phyloP scores from a whole-genome alignment of 257 asterid genomes.

The Nicotiana paniculata region DNA sequence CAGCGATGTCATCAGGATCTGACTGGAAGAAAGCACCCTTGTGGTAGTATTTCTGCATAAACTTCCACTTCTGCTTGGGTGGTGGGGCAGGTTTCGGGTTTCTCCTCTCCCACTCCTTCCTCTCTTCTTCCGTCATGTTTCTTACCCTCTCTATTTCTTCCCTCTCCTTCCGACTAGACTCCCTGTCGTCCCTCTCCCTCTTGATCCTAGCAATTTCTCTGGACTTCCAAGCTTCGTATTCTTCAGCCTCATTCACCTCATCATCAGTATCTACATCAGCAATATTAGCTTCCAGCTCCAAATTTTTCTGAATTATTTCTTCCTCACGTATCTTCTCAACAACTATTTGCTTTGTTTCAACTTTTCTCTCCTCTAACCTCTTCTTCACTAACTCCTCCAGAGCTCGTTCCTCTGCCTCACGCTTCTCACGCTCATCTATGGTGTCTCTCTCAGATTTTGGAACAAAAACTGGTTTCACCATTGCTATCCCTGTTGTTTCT shows the following conservation, averaged over 20 bases:
- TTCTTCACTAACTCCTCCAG: constrained; percentile 63
- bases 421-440: constrained; percentile 84
- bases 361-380: constrained; percentile 71
- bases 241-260: constrained; percentile 86
- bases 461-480: constrained; percentile 84
- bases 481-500: constrained; percentile 52
- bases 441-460: constrained; percentile 80
- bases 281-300: constrained; percentile 60
- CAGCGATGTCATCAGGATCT: constrained; percentile 57
- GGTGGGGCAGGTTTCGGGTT: constrained; percentile 53
- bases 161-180: constrained; percentile 70
- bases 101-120: constrained; percentile 97
- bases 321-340: constrained; percentile 85
- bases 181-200: constrained; percentile 91
- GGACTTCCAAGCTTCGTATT: constrained; percentile 91
- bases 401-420: constrained; percentile 79
- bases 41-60: constrained; percentile 96
- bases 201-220: constrained; percentile 94
- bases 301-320: constrained; percentile 67
- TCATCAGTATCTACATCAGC: constrained; percentile 95
- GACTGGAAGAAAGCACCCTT: constrained; percentile 95
- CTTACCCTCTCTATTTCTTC: constrained; percentile 91
- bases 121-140: constrained; percentile 95
- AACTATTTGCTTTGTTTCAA: constrained; percentile 70
- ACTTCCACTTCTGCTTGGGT: constrained; percentile 65